Conservation (phyloP, 2,329 filamentous ascomycete genomes). For the Zymoseptoria tritici region DNA sequence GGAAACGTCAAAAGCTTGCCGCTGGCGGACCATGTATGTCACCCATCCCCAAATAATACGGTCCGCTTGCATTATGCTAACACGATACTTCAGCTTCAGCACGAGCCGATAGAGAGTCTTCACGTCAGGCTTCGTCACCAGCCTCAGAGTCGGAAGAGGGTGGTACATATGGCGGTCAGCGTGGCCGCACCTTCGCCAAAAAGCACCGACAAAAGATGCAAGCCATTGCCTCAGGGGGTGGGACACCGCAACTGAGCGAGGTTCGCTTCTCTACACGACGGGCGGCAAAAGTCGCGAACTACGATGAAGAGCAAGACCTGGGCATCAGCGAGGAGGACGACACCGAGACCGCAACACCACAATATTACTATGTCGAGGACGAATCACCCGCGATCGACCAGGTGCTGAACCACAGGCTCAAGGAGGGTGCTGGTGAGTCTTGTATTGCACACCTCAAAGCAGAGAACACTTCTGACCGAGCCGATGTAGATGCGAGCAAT, state of each 20-base stretch:
- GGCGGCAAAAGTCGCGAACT: conserved; percentile 65
- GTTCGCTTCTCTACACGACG: conserved; percentile 87
- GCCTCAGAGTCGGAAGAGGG: conserved; percentile 49
- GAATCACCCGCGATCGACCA: conserved; percentile 81
- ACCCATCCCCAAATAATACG: conserved; percentile 33
- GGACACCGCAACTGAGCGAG: conserved; percentile 62
- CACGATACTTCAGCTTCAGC: conserved; percentile 21
- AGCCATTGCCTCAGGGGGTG: conserved; percentile 48
- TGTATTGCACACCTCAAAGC: neutral
- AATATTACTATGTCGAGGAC: conserved; percentile 67
- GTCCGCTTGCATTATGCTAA: conserved; percentile 22
- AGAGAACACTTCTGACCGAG: neutral
- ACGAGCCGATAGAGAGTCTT: conserved; percentile 18
- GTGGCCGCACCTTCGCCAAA: conserved; percentile 59
- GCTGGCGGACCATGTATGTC: conserved; percentile 55
- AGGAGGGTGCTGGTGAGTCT: conserved; percentile 49
- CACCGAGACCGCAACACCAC: conserved; percentile 56
- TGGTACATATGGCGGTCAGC: conserved; percentile 70
- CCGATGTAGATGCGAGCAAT: conserved; percentile 25
- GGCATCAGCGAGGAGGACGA: conserved; percentile 55
- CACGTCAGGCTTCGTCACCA: conserved; percentile 45
- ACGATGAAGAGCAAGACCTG: conserved; percentile 59
- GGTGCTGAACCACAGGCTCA: conserved; percentile 77
- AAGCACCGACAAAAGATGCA: conserved; percentile 67
- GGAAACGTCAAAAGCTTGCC: conserved; percentile 62